A percentile compares a stretch with the other conserved stretches of the same genome.
phyloP scores from a whole-genome alignment of 2,329 filamentous ascomycete species.

The Pseudogymnoascus sp. region DNA sequence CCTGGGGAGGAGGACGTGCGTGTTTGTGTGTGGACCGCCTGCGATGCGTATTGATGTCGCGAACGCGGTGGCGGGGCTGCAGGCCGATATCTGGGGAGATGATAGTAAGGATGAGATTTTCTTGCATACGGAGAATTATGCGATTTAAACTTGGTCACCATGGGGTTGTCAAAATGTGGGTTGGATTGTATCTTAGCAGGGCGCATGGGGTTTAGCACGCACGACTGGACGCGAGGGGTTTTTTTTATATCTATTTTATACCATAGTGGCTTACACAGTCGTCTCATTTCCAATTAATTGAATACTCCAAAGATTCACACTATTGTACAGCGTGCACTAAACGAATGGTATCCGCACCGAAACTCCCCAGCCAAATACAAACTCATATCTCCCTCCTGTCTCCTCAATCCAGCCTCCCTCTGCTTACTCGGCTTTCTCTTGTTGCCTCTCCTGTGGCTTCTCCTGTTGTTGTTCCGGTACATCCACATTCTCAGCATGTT shows the following conservation, averaged over 20 bases:
- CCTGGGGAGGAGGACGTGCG: constrained; percentile 72
- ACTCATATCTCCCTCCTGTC: no score
- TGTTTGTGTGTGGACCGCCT: constrained; percentile 87
- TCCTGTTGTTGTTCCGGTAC: not conserved
- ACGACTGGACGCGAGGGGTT: not conserved
- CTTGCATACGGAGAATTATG: constrained; percentile 91
- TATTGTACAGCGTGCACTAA: not conserved
- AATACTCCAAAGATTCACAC: not conserved
- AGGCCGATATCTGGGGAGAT: constrained; percentile 75
- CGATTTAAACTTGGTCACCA: constrained; percentile 44
- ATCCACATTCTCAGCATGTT: not conserved
- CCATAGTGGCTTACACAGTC: constrained; percentile 4
- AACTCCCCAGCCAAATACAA: not conserved
- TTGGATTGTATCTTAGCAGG: not conserved
- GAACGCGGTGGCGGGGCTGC: constrained; percentile 73
- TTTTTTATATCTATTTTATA: constrained; percentile 5
- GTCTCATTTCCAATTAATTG: constrained; percentile 2
- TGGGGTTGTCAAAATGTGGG: not conserved
- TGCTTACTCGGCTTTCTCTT: not conserved
- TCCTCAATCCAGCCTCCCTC: not conserved
- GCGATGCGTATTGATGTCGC: constrained; percentile 81
- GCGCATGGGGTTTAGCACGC: not conserved
- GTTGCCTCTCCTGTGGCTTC: no score
- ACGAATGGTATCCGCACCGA: not conserved
- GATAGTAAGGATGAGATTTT: constrained; percentile 80